phyloP scores from a whole-genome alignment of 2,329 filamentous ascomycete species.

The Metarhizium humberi region DNA sequence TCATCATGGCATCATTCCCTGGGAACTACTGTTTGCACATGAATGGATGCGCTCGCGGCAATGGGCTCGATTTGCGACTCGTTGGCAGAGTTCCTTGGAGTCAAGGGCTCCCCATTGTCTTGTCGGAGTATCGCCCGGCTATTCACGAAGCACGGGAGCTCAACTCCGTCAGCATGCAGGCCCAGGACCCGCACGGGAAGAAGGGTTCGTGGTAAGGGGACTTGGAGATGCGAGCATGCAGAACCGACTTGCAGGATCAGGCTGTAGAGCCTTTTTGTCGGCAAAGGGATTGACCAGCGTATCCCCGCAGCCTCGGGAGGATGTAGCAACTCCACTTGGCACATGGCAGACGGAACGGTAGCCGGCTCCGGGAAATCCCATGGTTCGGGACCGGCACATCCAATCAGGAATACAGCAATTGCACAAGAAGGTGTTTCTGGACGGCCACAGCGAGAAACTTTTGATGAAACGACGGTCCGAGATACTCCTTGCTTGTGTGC shows the following conservation, averaged over 20 bases:
- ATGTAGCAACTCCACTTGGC: constrained; percentile 2
- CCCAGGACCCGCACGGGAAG: background rate
- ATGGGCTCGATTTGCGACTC: background rate
- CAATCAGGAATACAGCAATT: background rate
- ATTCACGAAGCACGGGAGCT: background rate
- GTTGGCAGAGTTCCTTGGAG: background rate
- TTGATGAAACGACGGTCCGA: background rate
- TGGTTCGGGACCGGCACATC: background rate
- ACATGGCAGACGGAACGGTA: constrained; percentile 1
- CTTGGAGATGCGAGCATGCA: background rate
- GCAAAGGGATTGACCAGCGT: background rate
- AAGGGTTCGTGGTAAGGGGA: background rate
- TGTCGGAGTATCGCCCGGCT: background rate
- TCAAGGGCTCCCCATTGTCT: no score
- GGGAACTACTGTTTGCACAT: background rate
- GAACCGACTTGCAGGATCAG: background rate
- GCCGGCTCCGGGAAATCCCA: constrained; percentile 2
- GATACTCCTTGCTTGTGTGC: background rate
- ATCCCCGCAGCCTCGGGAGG: background rate
- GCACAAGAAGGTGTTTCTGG: background rate
- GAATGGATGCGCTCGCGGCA: background rate
- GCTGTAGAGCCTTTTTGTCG: background rate
- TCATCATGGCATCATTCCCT: background rate
- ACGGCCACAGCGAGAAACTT: background rate
- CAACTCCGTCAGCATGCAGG: background rate